These are phyloP conservation scores for Pueraria montana DNA, from an alignment of 306 rosid genomes.

Conservation along the genomic window DNA sequence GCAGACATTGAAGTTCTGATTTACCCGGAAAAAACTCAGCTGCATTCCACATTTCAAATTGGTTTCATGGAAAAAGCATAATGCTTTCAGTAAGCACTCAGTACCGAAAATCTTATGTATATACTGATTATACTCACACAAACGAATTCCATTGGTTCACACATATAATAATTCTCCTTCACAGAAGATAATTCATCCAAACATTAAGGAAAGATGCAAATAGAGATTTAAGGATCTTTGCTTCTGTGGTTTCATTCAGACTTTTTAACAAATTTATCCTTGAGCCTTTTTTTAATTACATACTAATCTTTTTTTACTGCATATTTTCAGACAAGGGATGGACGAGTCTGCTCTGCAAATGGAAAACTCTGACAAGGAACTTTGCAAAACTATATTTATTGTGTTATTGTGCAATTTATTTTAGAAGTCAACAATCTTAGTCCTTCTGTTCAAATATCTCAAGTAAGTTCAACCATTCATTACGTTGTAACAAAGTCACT, in stretches of 20 bases:
- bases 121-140: not conserved
- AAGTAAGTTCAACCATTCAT: not conserved
- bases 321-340: not conserved
- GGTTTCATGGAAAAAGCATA: constrained; percentile 39
- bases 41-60: constrained; percentile 58
- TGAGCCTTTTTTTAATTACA: constrained; percentile 26
- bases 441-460: not conserved
- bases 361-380: not conserved
- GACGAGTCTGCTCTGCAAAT: constrained; percentile 2
- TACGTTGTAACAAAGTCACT: too few species aligned
- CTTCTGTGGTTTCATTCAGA: not conserved
- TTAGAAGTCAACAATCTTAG: not conserved
- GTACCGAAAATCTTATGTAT: not conserved
- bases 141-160: constrained; percentile 27
- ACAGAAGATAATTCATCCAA: not conserved
- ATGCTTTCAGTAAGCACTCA: constrained; percentile 36
- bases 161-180: not conserved
- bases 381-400: constrained; percentile 4
- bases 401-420: not conserved
- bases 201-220: not conserved
- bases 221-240: not conserved
- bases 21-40: constrained; percentile 86
- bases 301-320: not conserved
- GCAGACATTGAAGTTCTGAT: constrained; percentile 97
- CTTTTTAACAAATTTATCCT: not conserved